These are phyloP conservation scores for Pleurotus djamor DNA, from an alignment of 768 basidiomycete genomes.

Conservation along the genomic window DNA sequence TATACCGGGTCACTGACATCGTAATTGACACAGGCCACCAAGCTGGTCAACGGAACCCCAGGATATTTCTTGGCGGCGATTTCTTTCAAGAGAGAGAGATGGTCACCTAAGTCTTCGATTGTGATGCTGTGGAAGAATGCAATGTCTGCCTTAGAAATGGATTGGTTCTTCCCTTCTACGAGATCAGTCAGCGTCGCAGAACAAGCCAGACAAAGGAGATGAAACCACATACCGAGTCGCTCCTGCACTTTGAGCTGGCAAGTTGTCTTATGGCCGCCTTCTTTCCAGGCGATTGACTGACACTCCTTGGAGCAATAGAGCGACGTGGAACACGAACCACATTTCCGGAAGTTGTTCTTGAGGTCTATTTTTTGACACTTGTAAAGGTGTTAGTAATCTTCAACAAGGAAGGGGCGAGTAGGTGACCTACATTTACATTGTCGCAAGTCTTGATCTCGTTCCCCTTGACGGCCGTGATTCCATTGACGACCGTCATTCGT, in stretches of 20 bases:
- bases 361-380: constrained; percentile 32
- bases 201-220: background rate
- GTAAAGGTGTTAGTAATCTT: too few species aligned
- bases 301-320: constrained; percentile 39
- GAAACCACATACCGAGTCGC: constrained; percentile 21
- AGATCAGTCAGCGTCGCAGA: background rate
- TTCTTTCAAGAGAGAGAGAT: constrained; percentile 20
- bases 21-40: constrained; percentile 33
- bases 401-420: background rate
- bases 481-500: constrained; percentile 17
- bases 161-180: constrained; percentile 27
- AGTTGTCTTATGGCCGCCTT: constrained; percentile 29
- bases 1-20: constrained; percentile 24
- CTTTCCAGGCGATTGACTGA: constrained; percentile 31
- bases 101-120: constrained; percentile 27
- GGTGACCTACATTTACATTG: constrained; percentile 25
- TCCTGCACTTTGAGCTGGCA: constrained; percentile 36
- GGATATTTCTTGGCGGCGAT: constrained; percentile 24
- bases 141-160: constrained; percentile 27
- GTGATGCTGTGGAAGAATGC: constrained; percentile 31
- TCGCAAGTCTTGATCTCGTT: constrained; percentile 29
- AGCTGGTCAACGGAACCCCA: constrained; percentile 14
- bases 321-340: constrained; percentile 28
- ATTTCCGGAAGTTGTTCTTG: constrained; percentile 31
- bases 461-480: constrained; percentile 23